Evolutionary conservation across 257 asterid genomes (phyloP).

Genomic region (Linderniella brevidens): DNA sequence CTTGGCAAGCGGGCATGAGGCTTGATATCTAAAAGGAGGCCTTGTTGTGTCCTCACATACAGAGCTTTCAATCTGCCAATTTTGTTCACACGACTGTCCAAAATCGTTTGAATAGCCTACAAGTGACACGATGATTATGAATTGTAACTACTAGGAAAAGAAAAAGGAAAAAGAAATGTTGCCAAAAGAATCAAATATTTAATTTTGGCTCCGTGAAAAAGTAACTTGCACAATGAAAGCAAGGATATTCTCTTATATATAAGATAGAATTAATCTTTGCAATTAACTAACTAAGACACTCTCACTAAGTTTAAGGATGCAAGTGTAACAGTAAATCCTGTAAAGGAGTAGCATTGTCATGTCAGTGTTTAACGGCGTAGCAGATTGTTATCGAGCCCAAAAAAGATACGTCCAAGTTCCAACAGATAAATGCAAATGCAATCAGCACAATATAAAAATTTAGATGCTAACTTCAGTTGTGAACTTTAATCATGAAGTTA

Average conservation of each 20-base stretch:
- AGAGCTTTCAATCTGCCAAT: slow-evolving; percentile 64
- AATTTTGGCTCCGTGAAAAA: background rate
- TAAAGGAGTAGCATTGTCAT: too few species aligned
- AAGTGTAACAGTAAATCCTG: too few species aligned
- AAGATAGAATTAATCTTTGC: too few species aligned
- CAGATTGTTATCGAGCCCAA: too few species aligned
- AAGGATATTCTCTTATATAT: too few species aligned
- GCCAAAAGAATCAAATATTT: background rate
- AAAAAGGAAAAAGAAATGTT: background rate
- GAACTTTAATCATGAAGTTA: background rate
- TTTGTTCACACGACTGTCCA: slow-evolving; percentile 81
- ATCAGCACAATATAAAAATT: too few species aligned
- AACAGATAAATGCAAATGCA: too few species aligned
- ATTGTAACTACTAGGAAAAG: background rate
- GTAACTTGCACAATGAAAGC: too few species aligned
- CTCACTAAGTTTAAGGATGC: too few species aligned
- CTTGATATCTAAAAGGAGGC: slow-evolving; percentile 63
- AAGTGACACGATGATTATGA: background rate
- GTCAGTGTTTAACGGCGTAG: too few species aligned
- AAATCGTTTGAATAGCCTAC: slow-evolving; percentile 66
- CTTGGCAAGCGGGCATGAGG: slow-evolving; percentile 91
- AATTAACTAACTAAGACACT: too few species aligned
- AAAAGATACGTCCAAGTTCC: too few species aligned
- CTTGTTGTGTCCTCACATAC: slow-evolving; percentile 71
- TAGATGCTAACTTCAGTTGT: background rate